Evolutionary conservation across 225 moss, liverwort and hornwort genomes (phyloP).

Genomic region (Climacium dendroides): DNA sequence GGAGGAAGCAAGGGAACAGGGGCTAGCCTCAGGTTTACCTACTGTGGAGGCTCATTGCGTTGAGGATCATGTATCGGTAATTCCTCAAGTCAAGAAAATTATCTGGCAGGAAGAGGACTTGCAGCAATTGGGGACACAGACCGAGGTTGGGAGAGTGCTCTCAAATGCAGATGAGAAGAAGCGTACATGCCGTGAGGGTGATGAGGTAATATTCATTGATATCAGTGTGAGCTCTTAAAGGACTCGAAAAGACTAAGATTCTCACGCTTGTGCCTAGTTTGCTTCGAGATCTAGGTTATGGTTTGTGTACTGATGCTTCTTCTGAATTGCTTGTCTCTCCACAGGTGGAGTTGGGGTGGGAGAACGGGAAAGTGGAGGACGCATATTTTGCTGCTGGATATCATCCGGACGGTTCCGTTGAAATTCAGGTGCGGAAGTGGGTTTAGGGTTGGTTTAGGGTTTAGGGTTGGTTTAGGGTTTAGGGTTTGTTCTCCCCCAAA

Average conservation of each 20-base stretch:
- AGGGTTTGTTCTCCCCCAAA: background rate
- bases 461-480: background rate
- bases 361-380: conserved; percentile 35
- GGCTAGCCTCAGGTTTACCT: background rate
- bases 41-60: background rate
- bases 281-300: background rate
- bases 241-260: background rate
- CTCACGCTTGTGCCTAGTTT: background rate
- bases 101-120: conserved; percentile 9
- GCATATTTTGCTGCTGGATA: conserved; percentile 46
- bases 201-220: conserved; percentile 10
- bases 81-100: background rate
- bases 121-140: background rate
- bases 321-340: background rate
- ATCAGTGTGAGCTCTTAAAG: background rate
- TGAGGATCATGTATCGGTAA: background rate
- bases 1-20: background rate
- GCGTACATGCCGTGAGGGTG: background rate
- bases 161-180: background rate
- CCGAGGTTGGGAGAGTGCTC: background rate
- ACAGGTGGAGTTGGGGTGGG: conserved; percentile 62
- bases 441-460: background rate
- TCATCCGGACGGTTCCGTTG: conserved; percentile 48
- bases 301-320: no score
- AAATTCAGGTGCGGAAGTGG: conserved; percentile 48